Evolutionary conservation across 2,329 filamentous ascomycete species (phyloP).

Genomic region (Teratosphaeria nubilosa): DNA sequence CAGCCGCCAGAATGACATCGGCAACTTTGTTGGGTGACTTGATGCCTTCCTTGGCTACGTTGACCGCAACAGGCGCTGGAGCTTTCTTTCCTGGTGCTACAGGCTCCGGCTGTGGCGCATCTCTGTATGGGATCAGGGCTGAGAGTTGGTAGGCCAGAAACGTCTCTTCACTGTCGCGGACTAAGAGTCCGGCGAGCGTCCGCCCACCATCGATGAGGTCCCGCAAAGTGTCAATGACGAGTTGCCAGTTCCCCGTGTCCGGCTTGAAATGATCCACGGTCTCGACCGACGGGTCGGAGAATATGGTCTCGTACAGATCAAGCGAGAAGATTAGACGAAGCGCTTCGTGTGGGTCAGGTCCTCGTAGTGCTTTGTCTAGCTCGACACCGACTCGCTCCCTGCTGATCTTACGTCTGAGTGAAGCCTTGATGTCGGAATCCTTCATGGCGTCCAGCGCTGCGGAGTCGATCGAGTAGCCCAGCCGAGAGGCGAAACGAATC

Average conservation of each 20-base stretch:
- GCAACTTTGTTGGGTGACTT: slow-evolving; percentile 67
- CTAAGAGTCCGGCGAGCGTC: slow-evolving; percentile 30
- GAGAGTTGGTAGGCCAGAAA: slow-evolving; percentile 70
- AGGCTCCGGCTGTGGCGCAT: slow-evolving; percentile 32
- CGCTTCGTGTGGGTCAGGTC: slow-evolving; percentile 53
- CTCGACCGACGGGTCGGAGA: slow-evolving; percentile 51
- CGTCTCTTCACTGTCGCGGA: slow-evolving; percentile 53
- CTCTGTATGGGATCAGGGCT: slow-evolving; percentile 64
- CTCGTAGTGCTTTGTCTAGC: slow-evolving; percentile 81
- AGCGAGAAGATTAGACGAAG: slow-evolving; percentile 58
- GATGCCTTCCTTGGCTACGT: slow-evolving; percentile 66
- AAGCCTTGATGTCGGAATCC: slow-evolving; percentile 63
- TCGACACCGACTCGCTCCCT: slow-evolving; percentile 81
- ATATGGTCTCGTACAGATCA: slow-evolving; percentile 61
- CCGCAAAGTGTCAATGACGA: slow-evolving; percentile 55
- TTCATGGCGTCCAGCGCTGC: slow-evolving; percentile 64
- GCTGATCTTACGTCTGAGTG: slow-evolving; percentile 80
- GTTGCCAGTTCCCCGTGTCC: slow-evolving; percentile 50
- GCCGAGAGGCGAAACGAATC: slow-evolving; percentile 78
- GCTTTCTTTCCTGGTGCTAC: slow-evolving; percentile 39
- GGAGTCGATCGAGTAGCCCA: slow-evolving; percentile 68
- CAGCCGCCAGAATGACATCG: slow-evolving; percentile 55
- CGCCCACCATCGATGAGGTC: slow-evolving; percentile 33
- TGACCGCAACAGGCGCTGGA: slow-evolving; percentile 48
- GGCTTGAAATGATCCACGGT: slow-evolving; percentile 44